Conservation (phyloP, 1,284 basidiomycete genomes). For the Trichosporon asahii region DNA sequence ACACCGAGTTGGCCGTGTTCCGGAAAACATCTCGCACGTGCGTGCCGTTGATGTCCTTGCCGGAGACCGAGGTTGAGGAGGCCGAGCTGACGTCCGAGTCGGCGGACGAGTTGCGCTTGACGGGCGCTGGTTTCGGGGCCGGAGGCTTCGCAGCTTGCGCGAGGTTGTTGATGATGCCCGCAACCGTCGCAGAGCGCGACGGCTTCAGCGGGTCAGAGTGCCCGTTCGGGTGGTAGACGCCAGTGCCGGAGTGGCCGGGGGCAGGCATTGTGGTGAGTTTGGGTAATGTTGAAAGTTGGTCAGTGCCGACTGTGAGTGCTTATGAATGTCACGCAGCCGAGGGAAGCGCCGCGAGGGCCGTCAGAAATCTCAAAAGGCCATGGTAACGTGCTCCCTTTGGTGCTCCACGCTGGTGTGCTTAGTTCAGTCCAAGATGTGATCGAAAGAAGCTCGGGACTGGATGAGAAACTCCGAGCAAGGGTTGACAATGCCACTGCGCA, state of each 20-base stretch:
- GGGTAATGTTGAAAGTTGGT: not conserved
- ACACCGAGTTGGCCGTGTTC: slow-evolving; percentile 16
- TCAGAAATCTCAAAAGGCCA: not conserved
- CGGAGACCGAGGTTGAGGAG: not conserved
- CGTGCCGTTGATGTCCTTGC: slow-evolving; percentile 9
- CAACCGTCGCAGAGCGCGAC: slow-evolving; percentile 13
- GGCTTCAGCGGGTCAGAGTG: not conserved
- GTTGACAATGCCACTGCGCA: not conserved
- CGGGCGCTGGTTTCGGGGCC: slow-evolving; percentile 1
- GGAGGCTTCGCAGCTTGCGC: not conserved
- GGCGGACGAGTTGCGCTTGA: slow-evolving; percentile 1
- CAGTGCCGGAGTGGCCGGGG: not conserved
- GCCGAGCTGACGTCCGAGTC: slow-evolving; percentile 1
- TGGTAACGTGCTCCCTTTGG: not conserved
- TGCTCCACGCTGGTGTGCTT: slow-evolving; percentile 1
- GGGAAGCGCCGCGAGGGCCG: not conserved
- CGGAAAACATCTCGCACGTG: slow-evolving; percentile 19
- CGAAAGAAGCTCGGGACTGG: not conserved
- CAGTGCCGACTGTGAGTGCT: not conserved
- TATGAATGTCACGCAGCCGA: not conserved
- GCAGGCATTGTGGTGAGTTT: not conserved
- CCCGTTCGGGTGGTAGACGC: slow-evolving; percentile 9
- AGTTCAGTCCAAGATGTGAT: not conserved
- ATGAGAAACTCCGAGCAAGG: not conserved
- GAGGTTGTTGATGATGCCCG: slow-evolving; percentile 19